Base-by-base conservation (phyloP, 1,139 yeast genomes). In the Geotrichum carabidarum region DNA sequence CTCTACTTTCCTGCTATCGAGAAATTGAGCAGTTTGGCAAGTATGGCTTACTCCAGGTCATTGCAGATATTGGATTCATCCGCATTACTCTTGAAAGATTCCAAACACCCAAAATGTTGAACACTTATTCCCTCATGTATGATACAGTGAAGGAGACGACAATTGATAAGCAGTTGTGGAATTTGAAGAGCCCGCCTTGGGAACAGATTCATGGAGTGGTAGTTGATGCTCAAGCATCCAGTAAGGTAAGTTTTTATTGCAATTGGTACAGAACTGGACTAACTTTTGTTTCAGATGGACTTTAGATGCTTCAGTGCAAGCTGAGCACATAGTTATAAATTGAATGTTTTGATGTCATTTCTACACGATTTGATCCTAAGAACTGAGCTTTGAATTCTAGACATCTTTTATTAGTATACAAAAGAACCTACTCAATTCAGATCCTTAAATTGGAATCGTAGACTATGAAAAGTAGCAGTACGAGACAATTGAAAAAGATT, bases 1-100 rank as follows among this genome's bases (percentile, higher is more conserved):
- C 71, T 14, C 59, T 80, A n/a, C 70, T 79, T 50, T 75, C 74
- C 37, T 67, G 71, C 1, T 69, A 79, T 46, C 73, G 82, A 4
- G 71, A 69, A 41, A 60, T 73, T 8, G 76, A 73, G 50, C 56
- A 58, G 34, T 68, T 73, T 44, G 70, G 74, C 9, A 59, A 64
- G 4, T 67, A 66, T 9, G 78, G 77, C 2, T 62, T 69, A 46
- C 59, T 73, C 40, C 78, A 73, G 57, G 71, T 68, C 1, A 62
- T 71, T 5, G 71, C 75, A 1, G 78, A 74, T 52, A 63, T 73
- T 22, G 75, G 74, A 55, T 72, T 74, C 46, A 58, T 72, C 51
- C 61, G 71, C 27, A 62, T 63, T 47, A 68, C 68, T 15, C 63
- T 73, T 68, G 59, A 60, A 30, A 58, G 63, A 11, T 69, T 65